Conservation (phyloP, 257 asterid species). For the Schizonepeta tenuifolia region DNA sequence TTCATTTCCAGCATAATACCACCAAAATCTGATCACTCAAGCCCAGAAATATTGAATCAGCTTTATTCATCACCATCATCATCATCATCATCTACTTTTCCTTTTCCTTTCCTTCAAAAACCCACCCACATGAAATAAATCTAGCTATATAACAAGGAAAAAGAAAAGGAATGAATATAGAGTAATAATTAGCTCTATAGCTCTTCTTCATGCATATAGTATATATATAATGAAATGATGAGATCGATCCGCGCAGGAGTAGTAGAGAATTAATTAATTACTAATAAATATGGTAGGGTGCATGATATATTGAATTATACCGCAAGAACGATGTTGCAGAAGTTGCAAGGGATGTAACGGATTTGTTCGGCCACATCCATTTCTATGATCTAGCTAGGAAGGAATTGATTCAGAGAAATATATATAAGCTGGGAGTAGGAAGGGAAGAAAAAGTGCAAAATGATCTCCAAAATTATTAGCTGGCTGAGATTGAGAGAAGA, state of each 20-base stretch:
- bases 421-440: too few relatives aligned
- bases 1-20: constrained; percentile 29
- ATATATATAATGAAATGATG: background rate
- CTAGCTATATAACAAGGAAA: too few relatives aligned
- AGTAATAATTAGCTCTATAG: too few relatives aligned
- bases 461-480: background rate
- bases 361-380: constrained; percentile 70
- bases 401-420: background rate
- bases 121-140: background rate
- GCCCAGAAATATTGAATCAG: constrained; percentile 39
- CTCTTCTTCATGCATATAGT: background rate
- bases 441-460: background rate
- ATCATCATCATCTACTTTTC: too few relatives aligned
- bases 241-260: too few relatives aligned
- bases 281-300: too few relatives aligned
- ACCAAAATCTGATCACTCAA: constrained; percentile 47
- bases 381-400: background rate
- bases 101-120: constrained; percentile 20
- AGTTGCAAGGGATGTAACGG: constrained; percentile 89
- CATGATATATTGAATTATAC: constrained; percentile 39
- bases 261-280: too few relatives aligned
- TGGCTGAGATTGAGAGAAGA: background rate
- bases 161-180: background rate
- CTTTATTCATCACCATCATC: constrained; percentile 40
- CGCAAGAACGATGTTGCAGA: constrained; percentile 95